Evolutionary conservation across 305 asterid species (phyloP).

Genomic region (Fraxinus albicans): DNA sequence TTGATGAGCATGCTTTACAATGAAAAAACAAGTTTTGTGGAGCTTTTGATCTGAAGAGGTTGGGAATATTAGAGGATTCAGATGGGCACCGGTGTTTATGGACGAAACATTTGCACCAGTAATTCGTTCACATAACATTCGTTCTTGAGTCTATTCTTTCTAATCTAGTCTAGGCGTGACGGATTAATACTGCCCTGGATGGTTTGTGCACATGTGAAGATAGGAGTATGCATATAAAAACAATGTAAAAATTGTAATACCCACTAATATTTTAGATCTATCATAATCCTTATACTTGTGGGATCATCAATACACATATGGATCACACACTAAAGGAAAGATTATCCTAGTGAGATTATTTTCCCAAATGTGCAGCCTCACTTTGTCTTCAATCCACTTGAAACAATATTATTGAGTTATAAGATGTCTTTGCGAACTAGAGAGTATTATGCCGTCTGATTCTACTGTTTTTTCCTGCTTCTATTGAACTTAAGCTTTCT

Average conservation of each 20-base stretch:
- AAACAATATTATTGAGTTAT: not conserved
- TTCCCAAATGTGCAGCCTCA: not conserved
- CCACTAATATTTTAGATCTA: not conserved
- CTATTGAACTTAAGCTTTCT: not conserved
- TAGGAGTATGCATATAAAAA: not conserved
- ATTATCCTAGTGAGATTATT: not conserved
- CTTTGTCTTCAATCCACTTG: not conserved
- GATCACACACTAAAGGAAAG: not conserved
- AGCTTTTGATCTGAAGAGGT: not conserved
- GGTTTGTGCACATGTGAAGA: not conserved
- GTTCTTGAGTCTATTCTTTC: not conserved
- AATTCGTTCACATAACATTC: not conserved
- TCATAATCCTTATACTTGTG: not conserved
- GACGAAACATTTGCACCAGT: not conserved
- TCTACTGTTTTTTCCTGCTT: not conserved
- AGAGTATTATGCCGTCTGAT: not conserved
- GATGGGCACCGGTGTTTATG: not conserved
- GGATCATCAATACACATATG: not conserved
- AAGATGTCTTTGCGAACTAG: not conserved
- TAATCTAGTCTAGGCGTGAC: not conserved
- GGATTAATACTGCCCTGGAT: not conserved
- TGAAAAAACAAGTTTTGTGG: not conserved
- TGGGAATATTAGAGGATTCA: not conserved
- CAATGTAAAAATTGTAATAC: not conserved
- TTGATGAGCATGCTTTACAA: not conserved